Percentiles rank a stretch among this genome's conserved stretches.
These are phyloP conservation scores for Penicillium glabrum DNA, from an alignment of 2,329 filamentous ascomycete species.

Conservation along the genomic window DNA sequence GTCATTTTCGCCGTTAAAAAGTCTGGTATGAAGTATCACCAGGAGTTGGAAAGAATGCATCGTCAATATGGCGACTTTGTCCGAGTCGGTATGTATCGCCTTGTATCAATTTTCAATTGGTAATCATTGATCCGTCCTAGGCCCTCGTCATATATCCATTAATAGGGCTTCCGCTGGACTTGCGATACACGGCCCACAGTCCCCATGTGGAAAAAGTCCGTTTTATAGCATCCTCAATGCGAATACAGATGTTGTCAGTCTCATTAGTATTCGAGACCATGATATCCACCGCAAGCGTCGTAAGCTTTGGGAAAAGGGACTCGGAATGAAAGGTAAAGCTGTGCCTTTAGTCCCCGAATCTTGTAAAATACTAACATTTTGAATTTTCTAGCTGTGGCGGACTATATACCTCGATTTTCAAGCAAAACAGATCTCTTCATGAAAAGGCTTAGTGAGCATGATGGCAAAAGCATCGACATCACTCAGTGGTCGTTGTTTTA, in stretches of 20 bases:
- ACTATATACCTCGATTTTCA: conserved; percentile 4
- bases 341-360: too few species aligned
- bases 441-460: neutral
- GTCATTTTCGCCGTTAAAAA: conserved; percentile 18
- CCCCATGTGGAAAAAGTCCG: conserved; percentile 11
- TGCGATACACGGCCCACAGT: conserved; percentile 8
- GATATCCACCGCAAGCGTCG: conserved; percentile 4
- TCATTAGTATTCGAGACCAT: neutral
- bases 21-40: conserved; percentile 22
- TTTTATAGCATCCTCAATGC: conserved; percentile 12
- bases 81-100: conserved; percentile 21
- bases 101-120: neutral
- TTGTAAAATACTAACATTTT: neutral
- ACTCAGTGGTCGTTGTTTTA: conserved; percentile 21
- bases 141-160: conserved; percentile 23
- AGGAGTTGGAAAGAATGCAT: conserved; percentile 31
- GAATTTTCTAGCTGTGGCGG: conserved; percentile 1
- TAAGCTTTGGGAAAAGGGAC: conserved; percentile 9
- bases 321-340: conserved; percentile 4
- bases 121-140: neutral
- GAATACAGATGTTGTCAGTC: neutral
- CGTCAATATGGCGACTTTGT: conserved; percentile 36
- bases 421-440: conserved; percentile 1
- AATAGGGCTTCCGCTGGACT: conserved; percentile 14
- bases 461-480: neutral